These are phyloP conservation scores for Geranomyces variabilis DNA, from an alignment of 192 early-diverging fungal genomes.

Conservation along the genomic window DNA sequence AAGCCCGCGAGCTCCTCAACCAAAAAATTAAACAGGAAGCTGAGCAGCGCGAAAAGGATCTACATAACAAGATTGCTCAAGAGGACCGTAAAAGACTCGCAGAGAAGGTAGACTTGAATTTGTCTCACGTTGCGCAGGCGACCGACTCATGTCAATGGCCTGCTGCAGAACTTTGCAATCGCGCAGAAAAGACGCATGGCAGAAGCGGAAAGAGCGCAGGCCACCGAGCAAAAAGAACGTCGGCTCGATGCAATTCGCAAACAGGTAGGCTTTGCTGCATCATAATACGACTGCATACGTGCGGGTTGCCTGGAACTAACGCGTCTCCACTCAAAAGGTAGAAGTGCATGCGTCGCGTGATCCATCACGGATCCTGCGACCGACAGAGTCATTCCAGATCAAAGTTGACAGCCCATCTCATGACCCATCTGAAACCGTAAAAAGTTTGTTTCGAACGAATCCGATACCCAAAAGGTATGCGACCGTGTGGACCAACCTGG, in stretches of 20 bases:
- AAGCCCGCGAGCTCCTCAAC: background rate
- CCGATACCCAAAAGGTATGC: conserved; percentile 12
- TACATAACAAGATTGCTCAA: background rate
- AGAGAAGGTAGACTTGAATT: no score
- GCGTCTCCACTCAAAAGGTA: background rate
- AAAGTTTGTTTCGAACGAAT: background rate
- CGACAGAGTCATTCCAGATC: conserved; percentile 11
- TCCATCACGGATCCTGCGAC: conserved; percentile 16
- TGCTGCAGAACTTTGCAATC: conserved; percentile 1
- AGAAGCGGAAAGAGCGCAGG: background rate
- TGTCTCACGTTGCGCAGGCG: no score
- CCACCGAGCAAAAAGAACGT: background rate
- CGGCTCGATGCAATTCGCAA: conserved; percentile 1
- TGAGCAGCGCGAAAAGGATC: background rate
- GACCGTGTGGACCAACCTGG: no score
- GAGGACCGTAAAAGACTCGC: background rate
- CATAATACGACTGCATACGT: background rate
- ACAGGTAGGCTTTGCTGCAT: background rate
- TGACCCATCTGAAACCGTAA: background rate
- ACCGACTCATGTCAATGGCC: background rate
- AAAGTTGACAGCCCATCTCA: background rate
- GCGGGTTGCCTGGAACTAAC: no score
- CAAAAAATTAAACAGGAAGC: background rate
- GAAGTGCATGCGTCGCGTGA: conserved; percentile 12
- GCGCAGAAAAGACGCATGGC: conserved; percentile 2